A percentile compares a stretch with the other conserved stretches of the same genome.
phyloP scores from a whole-genome alignment of 106 monocot species.

The Alisma plantagoaquatica region DNA sequence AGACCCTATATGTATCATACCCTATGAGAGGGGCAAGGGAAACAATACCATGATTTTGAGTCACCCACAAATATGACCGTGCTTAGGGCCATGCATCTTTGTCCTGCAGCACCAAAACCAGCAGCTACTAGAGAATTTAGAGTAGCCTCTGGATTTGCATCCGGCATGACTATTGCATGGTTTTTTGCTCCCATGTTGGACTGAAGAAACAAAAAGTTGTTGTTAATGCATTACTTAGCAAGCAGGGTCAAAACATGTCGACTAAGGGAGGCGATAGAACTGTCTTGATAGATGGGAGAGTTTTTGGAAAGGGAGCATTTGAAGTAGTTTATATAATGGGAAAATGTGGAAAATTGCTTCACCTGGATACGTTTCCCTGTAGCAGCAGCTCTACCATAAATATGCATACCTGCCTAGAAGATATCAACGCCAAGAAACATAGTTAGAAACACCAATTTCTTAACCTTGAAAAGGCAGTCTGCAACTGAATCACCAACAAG shows the following conservation, averaged over 20 bases:
- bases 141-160: constrained; percentile 77
- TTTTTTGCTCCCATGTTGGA: constrained; percentile 99
- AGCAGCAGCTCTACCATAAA: constrained; percentile 87
- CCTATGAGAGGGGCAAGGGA: background rate
- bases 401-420: constrained; percentile 97
- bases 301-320: no score
- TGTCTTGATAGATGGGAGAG: no score
- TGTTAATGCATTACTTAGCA: no score
- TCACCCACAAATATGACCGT: constrained; percentile 88
- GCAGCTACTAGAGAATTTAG: constrained; percentile 90
- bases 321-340: background rate
- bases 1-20: no score
- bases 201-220: constrained; percentile 28
- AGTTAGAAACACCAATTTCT: no score
- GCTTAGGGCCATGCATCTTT: constrained; percentile 99
- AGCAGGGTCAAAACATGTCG: no score
- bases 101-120: constrained; percentile 99
- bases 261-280: no score
- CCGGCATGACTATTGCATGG: constrained; percentile 91
- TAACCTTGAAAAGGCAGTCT: no score
- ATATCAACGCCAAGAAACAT: no score
- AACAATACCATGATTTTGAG: constrained; percentile 72
- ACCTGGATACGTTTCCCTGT: constrained; percentile 97
- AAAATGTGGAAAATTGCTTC: background rate
- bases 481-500: no score